A percentile compares a stretch with the other conserved stretches of the same genome.
Conservation (phyloP, 768 basidiomycete genomes). For the Termitomyces heimii region DNA sequence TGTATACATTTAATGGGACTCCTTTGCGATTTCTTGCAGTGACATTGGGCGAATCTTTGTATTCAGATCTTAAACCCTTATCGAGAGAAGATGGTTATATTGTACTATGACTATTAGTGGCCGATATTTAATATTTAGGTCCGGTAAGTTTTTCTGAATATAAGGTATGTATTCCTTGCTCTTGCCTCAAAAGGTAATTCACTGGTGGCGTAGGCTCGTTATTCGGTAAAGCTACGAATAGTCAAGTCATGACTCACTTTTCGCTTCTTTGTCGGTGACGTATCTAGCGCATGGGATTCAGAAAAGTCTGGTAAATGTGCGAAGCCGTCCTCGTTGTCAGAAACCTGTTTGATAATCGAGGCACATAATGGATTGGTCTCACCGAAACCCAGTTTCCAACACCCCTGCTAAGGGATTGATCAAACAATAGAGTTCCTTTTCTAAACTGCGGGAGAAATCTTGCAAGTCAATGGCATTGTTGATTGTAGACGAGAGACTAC, state of each 20-base stretch:
- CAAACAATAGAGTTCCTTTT: slow-evolving; percentile 65
- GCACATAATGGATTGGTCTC: slow-evolving; percentile 3
- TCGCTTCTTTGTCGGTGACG: background rate
- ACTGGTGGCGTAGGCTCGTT: background rate
- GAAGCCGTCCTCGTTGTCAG: slow-evolving; percentile 16
- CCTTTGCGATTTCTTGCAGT: background rate
- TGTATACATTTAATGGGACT: slow-evolving; percentile 6
- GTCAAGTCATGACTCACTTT: slow-evolving; percentile 3
- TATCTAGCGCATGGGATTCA: background rate
- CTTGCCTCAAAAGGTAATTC: background rate
- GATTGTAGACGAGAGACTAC: slow-evolving; percentile 8
- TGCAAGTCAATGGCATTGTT: slow-evolving; percentile 6
- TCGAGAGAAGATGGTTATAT: no score
- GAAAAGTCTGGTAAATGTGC: slow-evolving; percentile 16
- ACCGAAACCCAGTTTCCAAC: slow-evolving; percentile 86
- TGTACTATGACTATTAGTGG: background rate
- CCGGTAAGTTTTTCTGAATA: background rate
- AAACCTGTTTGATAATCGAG: background rate
- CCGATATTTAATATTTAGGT: no score
- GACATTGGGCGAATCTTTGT: background rate
- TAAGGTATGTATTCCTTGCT: background rate
- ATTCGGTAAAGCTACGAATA: no score
- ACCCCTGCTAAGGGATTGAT: slow-evolving; percentile 77
- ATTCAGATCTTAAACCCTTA: no score
- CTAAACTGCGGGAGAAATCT: slow-evolving; percentile 36